Evolutionary conservation across 1,284 basidiomycete genomes (phyloP), one percentile per base, ranked within the genome.

Genomic region (Cutaneotrichosporon sp.): DNA sequence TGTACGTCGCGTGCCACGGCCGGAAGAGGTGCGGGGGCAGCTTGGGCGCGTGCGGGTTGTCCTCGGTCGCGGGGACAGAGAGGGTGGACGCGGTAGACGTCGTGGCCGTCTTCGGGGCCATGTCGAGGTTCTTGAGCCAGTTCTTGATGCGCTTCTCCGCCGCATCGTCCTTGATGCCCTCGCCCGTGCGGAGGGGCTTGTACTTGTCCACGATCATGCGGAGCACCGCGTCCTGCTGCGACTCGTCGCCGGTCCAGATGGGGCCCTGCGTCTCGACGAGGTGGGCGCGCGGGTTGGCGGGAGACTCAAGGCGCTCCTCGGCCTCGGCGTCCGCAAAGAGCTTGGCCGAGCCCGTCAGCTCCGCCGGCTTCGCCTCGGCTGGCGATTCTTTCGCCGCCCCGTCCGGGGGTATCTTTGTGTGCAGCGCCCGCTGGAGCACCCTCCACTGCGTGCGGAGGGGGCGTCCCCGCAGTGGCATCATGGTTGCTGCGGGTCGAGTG

Each of bases 181-280:
- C 68, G 0, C 69, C 69, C 3, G 82, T 84, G 14, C 89, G 84
- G 31, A 90, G 79, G 5, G 90, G 89, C 77, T 89, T 91, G 80
- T 92, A 87, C 69, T 90, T 90, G 81, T 92, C 90, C 45, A 91
- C 83, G 4, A 92, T 84, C 91, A 93, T 92, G 25, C 90, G 85
- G 22, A 92, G 81, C 0, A 92, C 89, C 0, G 88, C 84, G 79
- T 91, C 89, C 60, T 86, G 81, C 3, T 86, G 81, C 2, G 83
- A 82, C 76, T 92, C 90, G 16, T 92, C 89, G 1, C 89, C 90
- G 2, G 84, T 85, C 91, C 89, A 92, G 70, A 78, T 64, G 7
- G 72, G 72, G 6, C 75, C 73, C 53, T 76, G 72, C 24, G 64
- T 63, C 20, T 79, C 69, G 80, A 82, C 74, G 14, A 78, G 77